phyloP scores from a whole-genome alignment of 805 yeast genomes.

The Wickerhamiella spandovensis region DNA sequence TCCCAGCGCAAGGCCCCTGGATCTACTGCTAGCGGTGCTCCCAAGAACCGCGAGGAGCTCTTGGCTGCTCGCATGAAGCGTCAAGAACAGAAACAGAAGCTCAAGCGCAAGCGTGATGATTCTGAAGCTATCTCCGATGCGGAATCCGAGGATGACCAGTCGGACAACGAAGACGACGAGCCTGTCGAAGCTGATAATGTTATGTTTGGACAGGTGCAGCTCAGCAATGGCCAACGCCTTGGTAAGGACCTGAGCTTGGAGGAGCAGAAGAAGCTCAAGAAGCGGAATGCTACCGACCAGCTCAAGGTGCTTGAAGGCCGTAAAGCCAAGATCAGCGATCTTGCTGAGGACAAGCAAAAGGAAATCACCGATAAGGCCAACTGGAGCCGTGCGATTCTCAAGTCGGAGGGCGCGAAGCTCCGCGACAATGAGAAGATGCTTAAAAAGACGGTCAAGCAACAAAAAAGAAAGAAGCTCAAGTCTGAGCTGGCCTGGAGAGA shows the following conservation, averaged over 20 bases:
- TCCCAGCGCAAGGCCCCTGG: constrained; percentile 91
- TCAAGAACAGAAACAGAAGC: constrained; percentile 28
- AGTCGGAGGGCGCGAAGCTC: constrained; percentile 76
- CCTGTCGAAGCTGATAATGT: constrained; percentile 31
- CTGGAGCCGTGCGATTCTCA: constrained; percentile 76
- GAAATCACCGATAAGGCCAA: constrained; percentile 55
- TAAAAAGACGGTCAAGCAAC: constrained; percentile 72
- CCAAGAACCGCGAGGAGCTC: constrained; percentile 48
- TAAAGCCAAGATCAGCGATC: constrained; percentile 43
- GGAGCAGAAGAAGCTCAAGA: constrained; percentile 38
- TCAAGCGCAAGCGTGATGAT: constrained; percentile 24
- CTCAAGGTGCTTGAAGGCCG: constrained; percentile 60
- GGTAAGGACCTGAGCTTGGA: constrained; percentile 53
- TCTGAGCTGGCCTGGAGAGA: constrained; percentile 89
- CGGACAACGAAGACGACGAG: constrained; percentile 26
- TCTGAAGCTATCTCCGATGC: constrained; percentile 6
- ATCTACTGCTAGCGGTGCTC: constrained; percentile 59
- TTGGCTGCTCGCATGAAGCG: constrained; percentile 27
- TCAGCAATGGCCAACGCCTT: constrained; percentile 67
- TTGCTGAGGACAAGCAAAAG: constrained; percentile 49
- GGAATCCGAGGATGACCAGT: constrained; percentile 7
- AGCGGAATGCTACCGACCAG: constrained; percentile 87
- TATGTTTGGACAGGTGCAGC: constrained; percentile 68
- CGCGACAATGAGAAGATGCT: constrained; percentile 83
- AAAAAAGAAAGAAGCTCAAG: constrained; percentile 70